Percentiles rank a stretch among this genome's conserved stretches.
These are phyloP conservation scores for Flaveria brownii DNA, from an alignment of 129 eudicot species.

Conservation along the genomic window DNA sequence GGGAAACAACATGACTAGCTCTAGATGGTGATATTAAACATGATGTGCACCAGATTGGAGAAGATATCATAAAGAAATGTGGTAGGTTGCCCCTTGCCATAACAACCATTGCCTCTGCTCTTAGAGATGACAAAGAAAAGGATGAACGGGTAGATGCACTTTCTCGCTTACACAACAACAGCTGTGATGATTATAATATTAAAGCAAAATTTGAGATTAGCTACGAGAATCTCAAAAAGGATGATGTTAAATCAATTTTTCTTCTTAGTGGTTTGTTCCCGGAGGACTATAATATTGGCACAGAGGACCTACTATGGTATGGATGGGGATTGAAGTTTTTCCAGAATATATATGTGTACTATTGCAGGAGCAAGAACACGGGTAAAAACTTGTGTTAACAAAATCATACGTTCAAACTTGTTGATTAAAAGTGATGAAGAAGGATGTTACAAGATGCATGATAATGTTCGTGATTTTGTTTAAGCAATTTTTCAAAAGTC, in stretches of 20 bases:
- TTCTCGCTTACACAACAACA: no score
- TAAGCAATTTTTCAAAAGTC: background rate
- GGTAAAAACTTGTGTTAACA: background rate
- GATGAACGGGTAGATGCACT: no score
- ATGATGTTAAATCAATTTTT: background rate
- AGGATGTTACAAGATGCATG: background rate
- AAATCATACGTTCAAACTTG: background rate
- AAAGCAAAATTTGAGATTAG: background rate
- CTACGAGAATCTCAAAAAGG: background rate
- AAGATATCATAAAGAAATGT: no score
- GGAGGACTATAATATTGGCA: background rate
- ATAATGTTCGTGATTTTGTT: background rate
- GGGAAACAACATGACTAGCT: no score
- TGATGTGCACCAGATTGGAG: no score
- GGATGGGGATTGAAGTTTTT: constrained; percentile 2
- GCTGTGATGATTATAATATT: no score
- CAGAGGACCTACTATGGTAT: background rate
- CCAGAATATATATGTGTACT: no score
- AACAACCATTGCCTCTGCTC: no score
- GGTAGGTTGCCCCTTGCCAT: no score
- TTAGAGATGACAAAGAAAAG: no score
- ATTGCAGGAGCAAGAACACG: background rate
- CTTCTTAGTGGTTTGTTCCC: background rate
- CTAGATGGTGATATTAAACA: no score
- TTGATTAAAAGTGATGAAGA: background rate